Evolutionary conservation across 1,284 basidiomycete genomes (phyloP).

Genomic region (Irpex lacteus): DNA sequence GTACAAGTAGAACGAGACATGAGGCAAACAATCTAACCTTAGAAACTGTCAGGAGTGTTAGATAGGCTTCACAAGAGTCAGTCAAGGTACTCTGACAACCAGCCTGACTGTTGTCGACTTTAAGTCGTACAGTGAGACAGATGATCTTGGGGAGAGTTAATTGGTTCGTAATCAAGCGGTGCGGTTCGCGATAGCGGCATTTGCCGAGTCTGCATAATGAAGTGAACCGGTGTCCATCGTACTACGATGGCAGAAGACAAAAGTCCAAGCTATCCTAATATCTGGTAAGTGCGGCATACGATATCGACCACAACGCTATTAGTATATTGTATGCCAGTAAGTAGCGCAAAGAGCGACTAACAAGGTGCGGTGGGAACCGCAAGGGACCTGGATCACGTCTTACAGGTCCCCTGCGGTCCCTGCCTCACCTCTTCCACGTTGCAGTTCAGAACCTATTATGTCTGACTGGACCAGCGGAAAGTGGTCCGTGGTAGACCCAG

Average conservation of each 20-base stretch:
- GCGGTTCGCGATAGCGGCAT: not conserved
- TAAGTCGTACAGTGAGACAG: not conserved
- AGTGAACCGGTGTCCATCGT: not conserved
- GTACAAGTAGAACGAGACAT: no score
- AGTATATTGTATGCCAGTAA: not conserved
- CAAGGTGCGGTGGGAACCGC: not conserved
- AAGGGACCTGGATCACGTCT: constrained; percentile 1
- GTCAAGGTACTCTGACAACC: not conserved
- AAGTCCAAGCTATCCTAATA: not conserved
- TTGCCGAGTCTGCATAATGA: not conserved
- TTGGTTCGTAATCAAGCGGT: constrained; percentile 1
- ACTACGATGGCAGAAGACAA: not conserved
- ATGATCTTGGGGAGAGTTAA: not conserved
- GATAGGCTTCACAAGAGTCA: not conserved
- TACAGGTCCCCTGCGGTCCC: constrained; percentile 1
- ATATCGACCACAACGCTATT: not conserved
- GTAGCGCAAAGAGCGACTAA: not conserved
- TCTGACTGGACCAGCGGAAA: not conserved
- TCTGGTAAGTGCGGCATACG: not conserved
- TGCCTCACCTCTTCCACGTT: constrained; percentile 2
- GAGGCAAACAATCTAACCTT: not conserved
- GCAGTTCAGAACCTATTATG: not conserved
- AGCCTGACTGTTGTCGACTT: not conserved
- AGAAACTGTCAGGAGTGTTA: not conserved
- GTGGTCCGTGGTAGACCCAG: constrained; percentile 3